These are phyloP conservation scores for Colletotrichum paranaense DNA, from an alignment of 2,329 filamentous ascomycete genomes.

Conservation along the genomic window DNA sequence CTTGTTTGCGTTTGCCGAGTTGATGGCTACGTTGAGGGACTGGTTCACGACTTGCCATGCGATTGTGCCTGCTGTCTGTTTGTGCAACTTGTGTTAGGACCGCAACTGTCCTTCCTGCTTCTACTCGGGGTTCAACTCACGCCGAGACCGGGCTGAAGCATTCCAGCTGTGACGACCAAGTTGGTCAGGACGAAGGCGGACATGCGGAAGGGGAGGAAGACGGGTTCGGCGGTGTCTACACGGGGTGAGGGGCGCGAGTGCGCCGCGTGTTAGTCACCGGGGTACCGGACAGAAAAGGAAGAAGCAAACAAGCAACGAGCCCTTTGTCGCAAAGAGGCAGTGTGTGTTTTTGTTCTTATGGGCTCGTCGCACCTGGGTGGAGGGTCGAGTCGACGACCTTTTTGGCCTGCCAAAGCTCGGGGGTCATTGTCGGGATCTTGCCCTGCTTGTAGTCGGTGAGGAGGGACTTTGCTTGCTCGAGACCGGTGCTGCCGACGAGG, in stretches of 20 bases:
- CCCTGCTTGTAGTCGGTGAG: conserved; percentile 90
- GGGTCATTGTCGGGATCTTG: conserved; percentile 82
- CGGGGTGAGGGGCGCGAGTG: conserved; percentile 26
- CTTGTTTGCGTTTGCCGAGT: conserved; percentile 98
- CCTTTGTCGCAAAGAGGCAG: neutral
- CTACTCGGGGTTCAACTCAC: conserved; percentile 54
- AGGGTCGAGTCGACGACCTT: conserved; percentile 97
- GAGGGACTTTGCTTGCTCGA: conserved; percentile 87
- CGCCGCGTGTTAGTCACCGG: conserved; percentile 22
- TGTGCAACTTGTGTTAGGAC: conserved; percentile 28
- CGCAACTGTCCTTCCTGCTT: neutral
- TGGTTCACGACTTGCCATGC: conserved; percentile 98
- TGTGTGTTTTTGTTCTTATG: neutral
- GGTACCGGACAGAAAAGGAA: too few relatives aligned
- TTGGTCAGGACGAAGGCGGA: conserved; percentile 95
- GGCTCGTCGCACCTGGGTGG: conserved; percentile 79
- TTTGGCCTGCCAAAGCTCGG: conserved; percentile 94
- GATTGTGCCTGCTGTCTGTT: conserved; percentile 82
- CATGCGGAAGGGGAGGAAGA: conserved; percentile 97
- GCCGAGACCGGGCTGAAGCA: conserved; percentile 90
- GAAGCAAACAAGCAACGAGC: conserved; percentile 1
- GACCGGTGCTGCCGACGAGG: conserved; percentile 79
- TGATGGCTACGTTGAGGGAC: conserved; percentile 97
- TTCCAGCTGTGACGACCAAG: conserved; percentile 92
- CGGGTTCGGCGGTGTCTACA: conserved; percentile 89